phyloP scores from a whole-genome alignment of 1,139 yeast species.

The Protomyces inouyei region DNA sequence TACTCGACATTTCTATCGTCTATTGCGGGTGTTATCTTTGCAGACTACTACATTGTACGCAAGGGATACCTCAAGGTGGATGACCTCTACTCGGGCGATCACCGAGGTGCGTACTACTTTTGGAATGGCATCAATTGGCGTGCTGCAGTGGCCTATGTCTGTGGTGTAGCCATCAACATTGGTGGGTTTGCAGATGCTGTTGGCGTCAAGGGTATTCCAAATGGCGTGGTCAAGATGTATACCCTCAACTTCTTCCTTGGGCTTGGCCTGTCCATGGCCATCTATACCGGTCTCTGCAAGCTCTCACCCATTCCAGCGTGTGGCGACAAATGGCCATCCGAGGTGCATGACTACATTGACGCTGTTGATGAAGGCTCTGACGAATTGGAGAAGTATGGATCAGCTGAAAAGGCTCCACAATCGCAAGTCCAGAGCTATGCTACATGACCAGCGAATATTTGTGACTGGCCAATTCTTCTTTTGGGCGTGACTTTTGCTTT shows the following conservation, averaged over 20 bases:
- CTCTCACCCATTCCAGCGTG: conserved; percentile 21
- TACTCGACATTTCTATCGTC: conserved; percentile 41
- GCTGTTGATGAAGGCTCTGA: background rate
- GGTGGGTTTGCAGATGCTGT: conserved; percentile 85
- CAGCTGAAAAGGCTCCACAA: background rate
- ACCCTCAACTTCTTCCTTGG: conserved; percentile 72
- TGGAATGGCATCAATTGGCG: conserved; percentile 40
- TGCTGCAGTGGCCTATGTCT: conserved; percentile 39
- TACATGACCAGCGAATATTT: background rate
- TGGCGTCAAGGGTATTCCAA: conserved; percentile 58
- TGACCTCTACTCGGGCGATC: conserved; percentile 36
- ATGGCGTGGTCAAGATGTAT: conserved; percentile 71
- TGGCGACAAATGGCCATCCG: conserved; percentile 18
- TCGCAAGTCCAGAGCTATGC: background rate
- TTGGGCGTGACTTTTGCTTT: background rate
- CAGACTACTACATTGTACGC: conserved; percentile 40
- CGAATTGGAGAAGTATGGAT: background rate
- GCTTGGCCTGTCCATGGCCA: conserved; percentile 52
- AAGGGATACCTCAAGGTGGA: conserved; percentile 37
- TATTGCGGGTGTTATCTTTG: conserved; percentile 39
- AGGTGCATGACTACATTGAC: background rate
- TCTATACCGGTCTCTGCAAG: conserved; percentile 49
- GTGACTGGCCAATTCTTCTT: background rate
- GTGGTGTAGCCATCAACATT: conserved; percentile 57
- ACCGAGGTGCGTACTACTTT: conserved; percentile 39